These are phyloP conservation scores for Actinomucor elegans DNA, from an alignment of 371 early-diverging fungal genomes.

Conservation along the genomic window DNA sequence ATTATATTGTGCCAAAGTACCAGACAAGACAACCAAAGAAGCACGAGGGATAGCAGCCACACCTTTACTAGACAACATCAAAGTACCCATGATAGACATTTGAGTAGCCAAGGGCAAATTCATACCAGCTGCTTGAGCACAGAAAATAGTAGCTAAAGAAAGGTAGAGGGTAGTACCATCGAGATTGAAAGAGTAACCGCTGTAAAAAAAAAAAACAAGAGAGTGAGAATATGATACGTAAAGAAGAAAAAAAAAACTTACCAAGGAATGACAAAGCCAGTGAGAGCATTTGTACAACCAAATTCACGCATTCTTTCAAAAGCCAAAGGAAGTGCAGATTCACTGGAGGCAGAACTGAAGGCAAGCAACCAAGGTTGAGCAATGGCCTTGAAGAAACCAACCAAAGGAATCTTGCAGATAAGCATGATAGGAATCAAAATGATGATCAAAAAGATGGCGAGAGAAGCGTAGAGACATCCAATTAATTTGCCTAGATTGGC, in stretches of 20 bases:
- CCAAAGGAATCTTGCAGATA: constrained; percentile 54
- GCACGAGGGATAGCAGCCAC: constrained; percentile 83
- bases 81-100: constrained; percentile 68
- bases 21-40: constrained; percentile 41
- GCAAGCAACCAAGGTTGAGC: constrained; percentile 75
- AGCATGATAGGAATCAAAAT: constrained; percentile 67
- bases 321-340: constrained; percentile 78
- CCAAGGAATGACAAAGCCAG: constrained; percentile 73
- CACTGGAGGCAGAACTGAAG: constrained; percentile 83
- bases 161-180: constrained; percentile 83
- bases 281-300: constrained; percentile 73
- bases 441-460: constrained; percentile 59
- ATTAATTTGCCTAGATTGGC: constrained; percentile 69
- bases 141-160: constrained; percentile 64
- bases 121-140: constrained; percentile 68
- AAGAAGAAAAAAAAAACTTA: not conserved
- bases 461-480: constrained; percentile 63
- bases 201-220: constrained; percentile 6
- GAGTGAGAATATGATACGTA: not conserved
- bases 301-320: constrained; percentile 73
- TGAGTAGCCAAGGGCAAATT: constrained; percentile 61
- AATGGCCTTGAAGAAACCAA: constrained; percentile 58
- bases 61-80: constrained; percentile 80
- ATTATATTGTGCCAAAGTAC: constrained; percentile 39
- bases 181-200: constrained; percentile 83